Evolutionary conservation across 2,329 filamentous ascomycete genomes (phyloP).

Genomic region (Neoscytalidium dimidiatum): DNA sequence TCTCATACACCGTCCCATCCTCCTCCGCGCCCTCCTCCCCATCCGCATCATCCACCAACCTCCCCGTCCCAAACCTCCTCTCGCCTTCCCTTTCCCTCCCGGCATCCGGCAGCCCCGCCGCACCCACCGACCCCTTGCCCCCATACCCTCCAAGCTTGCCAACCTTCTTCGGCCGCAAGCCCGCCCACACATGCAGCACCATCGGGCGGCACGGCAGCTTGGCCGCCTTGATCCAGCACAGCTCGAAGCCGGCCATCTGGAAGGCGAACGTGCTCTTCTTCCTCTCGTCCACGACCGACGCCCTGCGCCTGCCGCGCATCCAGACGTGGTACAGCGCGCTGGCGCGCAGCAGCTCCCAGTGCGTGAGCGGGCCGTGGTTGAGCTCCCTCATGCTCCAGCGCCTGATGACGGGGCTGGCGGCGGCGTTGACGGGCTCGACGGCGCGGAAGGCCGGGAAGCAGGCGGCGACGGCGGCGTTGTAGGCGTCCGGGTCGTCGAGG

Average conservation of each 20-base stretch:
- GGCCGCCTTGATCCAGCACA: constrained; percentile 40
- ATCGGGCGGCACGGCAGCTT: constrained; percentile 24
- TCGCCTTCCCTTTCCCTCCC: not conserved
- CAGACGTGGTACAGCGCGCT: constrained; percentile 41
- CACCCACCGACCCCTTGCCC: not conserved
- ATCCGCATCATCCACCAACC: not conserved
- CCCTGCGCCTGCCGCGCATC: not conserved
- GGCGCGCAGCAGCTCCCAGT: constrained; percentile 51
- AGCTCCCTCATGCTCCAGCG: constrained; percentile 9
- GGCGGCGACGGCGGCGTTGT: constrained; percentile 24
- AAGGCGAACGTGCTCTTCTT: constrained; percentile 35
- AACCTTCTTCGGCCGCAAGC: constrained; percentile 36
- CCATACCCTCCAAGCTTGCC: constrained; percentile 23
- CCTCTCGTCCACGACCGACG: constrained; percentile 15
- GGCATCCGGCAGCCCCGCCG: not conserved
- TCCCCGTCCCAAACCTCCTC: not conserved
- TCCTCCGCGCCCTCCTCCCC: not conserved
- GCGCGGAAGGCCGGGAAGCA: constrained; percentile 27
- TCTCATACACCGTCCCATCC: not conserved
- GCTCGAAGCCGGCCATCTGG: constrained; percentile 42
- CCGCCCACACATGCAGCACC: constrained; percentile 26
- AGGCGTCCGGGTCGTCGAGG: constrained; percentile 15
- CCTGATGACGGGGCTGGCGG: constrained; percentile 20
- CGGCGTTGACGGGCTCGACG: constrained; percentile 24
- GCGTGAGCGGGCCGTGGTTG: constrained; percentile 17